Percentiles rank a stretch among this genome's conserved stretches.
These are phyloP conservation scores for Diaporthe citriasiana DNA, from an alignment of 2,329 filamentous ascomycete species.

Conservation along the genomic window DNA sequence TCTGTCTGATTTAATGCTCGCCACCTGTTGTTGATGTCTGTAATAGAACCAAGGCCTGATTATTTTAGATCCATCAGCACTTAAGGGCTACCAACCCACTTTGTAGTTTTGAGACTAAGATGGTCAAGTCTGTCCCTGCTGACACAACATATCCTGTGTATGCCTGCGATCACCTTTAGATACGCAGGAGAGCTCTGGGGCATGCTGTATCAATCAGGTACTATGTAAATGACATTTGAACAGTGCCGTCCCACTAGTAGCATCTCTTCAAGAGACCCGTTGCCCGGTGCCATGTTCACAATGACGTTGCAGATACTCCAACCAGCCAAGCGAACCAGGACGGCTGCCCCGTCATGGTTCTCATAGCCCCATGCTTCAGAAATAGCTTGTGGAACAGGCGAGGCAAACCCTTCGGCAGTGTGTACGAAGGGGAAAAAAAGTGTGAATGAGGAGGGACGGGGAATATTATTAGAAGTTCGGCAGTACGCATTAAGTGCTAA, in stretches of 20 bases:
- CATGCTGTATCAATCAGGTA: neutral
- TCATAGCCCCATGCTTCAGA: too few species aligned
- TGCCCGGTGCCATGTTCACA: neutral
- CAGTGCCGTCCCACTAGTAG: neutral
- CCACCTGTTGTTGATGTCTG: neutral
- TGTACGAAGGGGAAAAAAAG: neutral
- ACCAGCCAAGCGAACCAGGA: neutral
- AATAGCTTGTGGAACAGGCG: too few species aligned
- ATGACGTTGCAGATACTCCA: neutral
- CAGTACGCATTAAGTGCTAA: neutral
- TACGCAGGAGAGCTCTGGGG: neutral
- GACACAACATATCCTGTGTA: neutral
- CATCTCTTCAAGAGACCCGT: neutral
- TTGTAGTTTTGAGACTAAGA: neutral
- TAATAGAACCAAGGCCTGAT: neutral
- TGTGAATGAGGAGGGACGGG: neutral
- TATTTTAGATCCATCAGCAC: neutral
- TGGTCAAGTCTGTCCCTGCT: neutral
- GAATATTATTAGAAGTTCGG: neutral
- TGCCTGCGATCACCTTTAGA: neutral
- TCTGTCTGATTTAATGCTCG: neutral
- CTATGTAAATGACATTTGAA: neutral
- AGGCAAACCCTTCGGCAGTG: too few species aligned
- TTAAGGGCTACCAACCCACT: fast-evolving
- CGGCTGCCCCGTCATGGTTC: neutral